A percentile compares a stretch with the other conserved stretches of the same genome.
Evolutionary conservation across 2,329 filamentous ascomycete species (phyloP).

Genomic region (Onygenales sp.): DNA sequence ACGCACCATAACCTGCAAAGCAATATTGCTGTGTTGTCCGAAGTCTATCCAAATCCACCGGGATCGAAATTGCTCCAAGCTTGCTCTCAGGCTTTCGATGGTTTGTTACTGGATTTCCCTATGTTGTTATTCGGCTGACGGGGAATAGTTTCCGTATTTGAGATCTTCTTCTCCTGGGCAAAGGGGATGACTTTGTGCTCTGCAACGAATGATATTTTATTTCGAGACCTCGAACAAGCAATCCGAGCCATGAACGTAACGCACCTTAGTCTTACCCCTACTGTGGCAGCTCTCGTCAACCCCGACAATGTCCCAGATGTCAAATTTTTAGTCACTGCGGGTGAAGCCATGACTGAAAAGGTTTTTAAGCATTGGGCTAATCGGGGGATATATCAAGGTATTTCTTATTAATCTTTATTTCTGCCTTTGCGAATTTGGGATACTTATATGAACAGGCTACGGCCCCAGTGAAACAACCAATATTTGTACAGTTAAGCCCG

Average conservation of each 20-base stretch:
- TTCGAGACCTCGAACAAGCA: conserved; percentile 59
- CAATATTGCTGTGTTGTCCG: conserved; percentile 59
- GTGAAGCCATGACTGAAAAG: conserved; percentile 65
- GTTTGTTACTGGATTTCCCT: conserved; percentile 14
- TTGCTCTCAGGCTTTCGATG: conserved; percentile 75
- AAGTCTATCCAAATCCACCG: conserved; percentile 52
- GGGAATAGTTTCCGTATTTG: conserved; percentile 65
- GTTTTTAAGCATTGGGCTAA: conserved; percentile 62
- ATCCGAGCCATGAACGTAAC: conserved; percentile 59
- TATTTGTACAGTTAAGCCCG: conserved; percentile 64
- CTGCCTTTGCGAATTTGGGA: neutral
- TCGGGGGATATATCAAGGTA: conserved; percentile 60
- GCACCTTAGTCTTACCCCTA: conserved; percentile 78
- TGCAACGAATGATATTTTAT: conserved; percentile 62
- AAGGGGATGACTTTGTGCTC: conserved; percentile 70
- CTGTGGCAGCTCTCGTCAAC: conserved; percentile 66
- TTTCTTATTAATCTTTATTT: conserved; percentile 1
- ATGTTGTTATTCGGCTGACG: conserved; percentile 8
- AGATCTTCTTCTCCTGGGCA: conserved; percentile 79
- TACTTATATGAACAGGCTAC: conserved; percentile 43
- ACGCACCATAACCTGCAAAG: conserved; percentile 67
- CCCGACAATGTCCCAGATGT: conserved; percentile 61
- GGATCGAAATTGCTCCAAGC: conserved; percentile 63
- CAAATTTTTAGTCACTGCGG: conserved; percentile 68
- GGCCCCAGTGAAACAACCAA: conserved; percentile 82